These are phyloP conservation scores for Penicillium sp. DNA, from an alignment of 2,329 filamentous ascomycete genomes.

Conservation along the genomic window DNA sequence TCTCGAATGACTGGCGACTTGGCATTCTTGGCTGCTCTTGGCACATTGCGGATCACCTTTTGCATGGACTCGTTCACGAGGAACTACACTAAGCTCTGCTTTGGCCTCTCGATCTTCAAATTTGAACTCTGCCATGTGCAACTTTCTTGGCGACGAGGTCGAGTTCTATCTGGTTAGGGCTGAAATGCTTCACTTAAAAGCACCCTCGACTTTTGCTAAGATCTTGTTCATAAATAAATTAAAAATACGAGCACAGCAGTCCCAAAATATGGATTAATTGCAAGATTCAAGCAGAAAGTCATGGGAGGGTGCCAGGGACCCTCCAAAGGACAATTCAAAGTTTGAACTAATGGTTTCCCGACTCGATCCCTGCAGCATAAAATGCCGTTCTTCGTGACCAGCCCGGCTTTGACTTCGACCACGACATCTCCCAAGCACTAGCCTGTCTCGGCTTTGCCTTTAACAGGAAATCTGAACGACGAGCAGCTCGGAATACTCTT, in stretches of 20 bases:
- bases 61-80: conserved; percentile 1
- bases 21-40: conserved; percentile 11
- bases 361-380: conserved; percentile 3
- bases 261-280: neutral
- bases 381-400: neutral
- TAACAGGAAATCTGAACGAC: neutral
- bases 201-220: too few species aligned
- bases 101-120: conserved; percentile 2
- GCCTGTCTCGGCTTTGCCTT: neutral
- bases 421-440: conserved; percentile 13
- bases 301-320: too few species aligned
- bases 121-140: neutral
- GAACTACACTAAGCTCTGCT: conserved; percentile 6
- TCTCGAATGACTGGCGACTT: conserved; percentile 5
- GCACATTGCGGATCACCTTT: conserved; percentile 9
- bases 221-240: neutral
- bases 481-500: neutral
- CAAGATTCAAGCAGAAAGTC: too few species aligned
- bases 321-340: neutral
- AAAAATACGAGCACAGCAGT: neutral
- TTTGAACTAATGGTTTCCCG: conserved; percentile 8
- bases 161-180: neutral
- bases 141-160: neutral
- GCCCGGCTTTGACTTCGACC: conserved; percentile 4
- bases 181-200: neutral